phyloP scores from a whole-genome alignment of 1,139 yeast genomes.

The Yamadazyma trypodendri region DNA sequence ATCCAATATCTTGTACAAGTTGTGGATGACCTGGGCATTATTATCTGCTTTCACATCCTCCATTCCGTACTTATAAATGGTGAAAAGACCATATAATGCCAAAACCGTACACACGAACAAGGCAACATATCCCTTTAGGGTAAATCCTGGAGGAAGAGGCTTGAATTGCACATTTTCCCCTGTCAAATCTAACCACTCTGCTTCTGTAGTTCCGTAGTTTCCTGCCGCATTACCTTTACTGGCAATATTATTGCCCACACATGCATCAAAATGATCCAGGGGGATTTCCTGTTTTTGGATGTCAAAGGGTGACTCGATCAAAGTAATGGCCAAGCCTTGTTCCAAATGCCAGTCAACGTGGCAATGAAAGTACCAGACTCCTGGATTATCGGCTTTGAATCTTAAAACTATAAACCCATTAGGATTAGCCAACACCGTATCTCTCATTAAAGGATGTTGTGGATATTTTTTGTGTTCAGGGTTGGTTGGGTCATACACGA shows the following conservation, averaged over 20 bases:
- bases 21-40: conserved; percentile 52
- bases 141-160: conserved; percentile 80
- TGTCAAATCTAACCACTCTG: conserved; percentile 59
- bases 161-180: conserved; percentile 71
- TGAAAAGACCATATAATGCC: conserved; percentile 75
- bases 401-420: conserved; percentile 65
- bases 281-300: conserved; percentile 58
- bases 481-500: conserved; percentile 34
- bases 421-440: conserved; percentile 62
- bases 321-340: conserved; percentile 55
- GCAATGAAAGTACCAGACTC: conserved; percentile 67
- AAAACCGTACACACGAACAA: conserved; percentile 74
- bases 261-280: conserved; percentile 57
- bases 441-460: conserved; percentile 65
- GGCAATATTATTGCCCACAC: conserved; percentile 52
- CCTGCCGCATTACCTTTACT: conserved; percentile 85
- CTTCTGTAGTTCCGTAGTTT: conserved; percentile 37
- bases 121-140: conserved; percentile 87
- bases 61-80: conserved; percentile 80
- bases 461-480: conserved; percentile 35
- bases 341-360: conserved; percentile 66
- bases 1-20: conserved; percentile 44
- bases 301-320: conserved; percentile 52
- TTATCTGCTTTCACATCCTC: conserved; percentile 61
- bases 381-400: conserved; percentile 60